Conservation (phyloP, 2,329 filamentous ascomycete genomes). For the Dryadomyces quercivorus region DNA sequence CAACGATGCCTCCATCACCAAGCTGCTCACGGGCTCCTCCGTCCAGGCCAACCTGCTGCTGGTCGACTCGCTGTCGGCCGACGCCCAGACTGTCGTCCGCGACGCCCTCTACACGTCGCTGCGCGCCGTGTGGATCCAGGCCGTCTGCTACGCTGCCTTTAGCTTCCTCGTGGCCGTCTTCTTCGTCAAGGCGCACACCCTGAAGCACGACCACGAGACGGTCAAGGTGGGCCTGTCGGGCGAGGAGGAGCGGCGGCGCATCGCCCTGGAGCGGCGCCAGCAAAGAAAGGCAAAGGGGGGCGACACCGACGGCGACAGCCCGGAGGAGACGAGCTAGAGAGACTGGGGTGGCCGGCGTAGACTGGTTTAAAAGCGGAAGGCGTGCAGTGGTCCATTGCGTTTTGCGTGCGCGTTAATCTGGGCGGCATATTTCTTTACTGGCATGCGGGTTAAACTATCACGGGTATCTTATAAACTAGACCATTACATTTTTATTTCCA, state of each 20-base stretch:
- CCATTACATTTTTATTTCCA: too few relatives aligned
- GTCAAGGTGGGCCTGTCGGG: conserved; percentile 41
- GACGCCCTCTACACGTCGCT: conserved; percentile 35
- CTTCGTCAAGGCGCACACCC: conserved; percentile 32
- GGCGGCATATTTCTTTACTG: too few relatives aligned
- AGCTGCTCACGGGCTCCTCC: conserved; percentile 6
- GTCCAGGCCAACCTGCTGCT: conserved; percentile 27
- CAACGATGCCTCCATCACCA: not conserved
- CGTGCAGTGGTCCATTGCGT: not conserved
- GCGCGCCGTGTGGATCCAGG: conserved; percentile 44
- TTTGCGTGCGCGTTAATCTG: not conserved
- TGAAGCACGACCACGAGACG: conserved; percentile 42
- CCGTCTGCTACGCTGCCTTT: conserved; percentile 31
- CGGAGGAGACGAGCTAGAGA: not conserved
- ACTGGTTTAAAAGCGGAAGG: not conserved
- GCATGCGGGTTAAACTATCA: too few relatives aligned
- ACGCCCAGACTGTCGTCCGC: conserved; percentile 30
- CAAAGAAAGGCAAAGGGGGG: not conserved
- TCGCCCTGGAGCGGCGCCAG: conserved; percentile 5
- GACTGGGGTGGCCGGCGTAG: too few relatives aligned
- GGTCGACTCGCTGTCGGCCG: conserved; percentile 28
- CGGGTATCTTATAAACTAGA: too few relatives aligned
- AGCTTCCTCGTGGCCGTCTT: conserved; percentile 28
- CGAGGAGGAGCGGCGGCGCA: conserved; percentile 11
- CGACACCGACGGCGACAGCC: not conserved